phyloP scores from a whole-genome alignment of 371 early-diverging fungal species.

The Nematocida homosporus region DNA sequence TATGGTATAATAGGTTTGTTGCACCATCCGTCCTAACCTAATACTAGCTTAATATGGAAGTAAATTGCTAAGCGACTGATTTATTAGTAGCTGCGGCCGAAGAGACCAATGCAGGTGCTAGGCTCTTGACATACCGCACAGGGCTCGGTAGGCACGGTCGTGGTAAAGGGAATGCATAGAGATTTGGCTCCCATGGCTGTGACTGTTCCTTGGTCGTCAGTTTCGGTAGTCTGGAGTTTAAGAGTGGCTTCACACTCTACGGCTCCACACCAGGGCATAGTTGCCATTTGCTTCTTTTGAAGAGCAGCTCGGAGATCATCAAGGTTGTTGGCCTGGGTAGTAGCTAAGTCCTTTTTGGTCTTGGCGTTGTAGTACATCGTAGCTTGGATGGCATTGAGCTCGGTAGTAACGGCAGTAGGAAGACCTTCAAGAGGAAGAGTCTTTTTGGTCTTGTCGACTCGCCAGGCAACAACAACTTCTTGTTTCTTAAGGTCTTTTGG shows the following conservation, averaged over 20 bases:
- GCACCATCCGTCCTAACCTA: too few species aligned
- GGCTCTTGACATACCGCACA: slow-evolving; percentile 38
- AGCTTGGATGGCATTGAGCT: slow-evolving; percentile 79
- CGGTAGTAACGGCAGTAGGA: slow-evolving; percentile 69
- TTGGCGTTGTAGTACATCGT: slow-evolving; percentile 85
- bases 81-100: slow-evolving; percentile 40
- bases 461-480: slow-evolving; percentile 76
- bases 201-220: slow-evolving; percentile 69
- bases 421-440: slow-evolving; percentile 68
- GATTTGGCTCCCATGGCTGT: slow-evolving; percentile 97
- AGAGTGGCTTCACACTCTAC: slow-evolving; percentile 87
- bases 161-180: slow-evolving; percentile 84
- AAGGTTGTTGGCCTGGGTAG: slow-evolving; percentile 76
- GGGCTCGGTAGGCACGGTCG: neutral
- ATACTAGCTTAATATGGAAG: too few species aligned
- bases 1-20: neutral
- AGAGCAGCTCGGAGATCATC: slow-evolving; percentile 83
- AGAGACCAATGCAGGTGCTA: slow-evolving; percentile 37
- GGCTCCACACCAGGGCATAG: slow-evolving; percentile 92
- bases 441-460: slow-evolving; percentile 76
- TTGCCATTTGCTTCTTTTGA: slow-evolving; percentile 77
- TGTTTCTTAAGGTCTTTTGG: slow-evolving; percentile 83
- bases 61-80: too few species aligned
- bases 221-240: slow-evolving; percentile 79
- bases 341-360: slow-evolving; percentile 73